phyloP scores from a whole-genome alignment of 768 basidiomycete species.

The Psilocybe tampanensis region DNA sequence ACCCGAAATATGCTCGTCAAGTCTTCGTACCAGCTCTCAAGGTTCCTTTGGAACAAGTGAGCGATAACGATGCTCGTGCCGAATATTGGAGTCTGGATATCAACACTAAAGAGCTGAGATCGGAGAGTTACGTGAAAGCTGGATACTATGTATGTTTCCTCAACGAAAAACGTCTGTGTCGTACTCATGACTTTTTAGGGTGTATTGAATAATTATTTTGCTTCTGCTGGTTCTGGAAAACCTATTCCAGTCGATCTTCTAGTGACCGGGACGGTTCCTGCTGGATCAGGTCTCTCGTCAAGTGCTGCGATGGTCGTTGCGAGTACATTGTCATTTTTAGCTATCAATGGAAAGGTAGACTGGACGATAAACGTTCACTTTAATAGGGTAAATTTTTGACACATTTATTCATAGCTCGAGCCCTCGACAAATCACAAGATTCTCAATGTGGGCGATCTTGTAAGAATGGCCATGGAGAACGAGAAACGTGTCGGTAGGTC shows the following conservation, averaged over 20 bases:
- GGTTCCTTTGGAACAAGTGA: constrained; percentile 25
- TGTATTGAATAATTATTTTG: constrained; percentile 65
- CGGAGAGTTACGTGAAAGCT: constrained; percentile 90
- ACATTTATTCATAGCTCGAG: constrained; percentile 21
- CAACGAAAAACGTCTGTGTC: not conserved
- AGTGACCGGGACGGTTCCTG: constrained; percentile 81
- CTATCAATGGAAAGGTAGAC: constrained; percentile 67
- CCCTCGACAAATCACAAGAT: constrained; percentile 9
- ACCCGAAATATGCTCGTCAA: constrained; percentile 59
- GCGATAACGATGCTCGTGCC: constrained; percentile 42
- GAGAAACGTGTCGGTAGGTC: constrained; percentile 76
- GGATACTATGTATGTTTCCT: constrained; percentile 68
- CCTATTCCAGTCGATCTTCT: constrained; percentile 74
- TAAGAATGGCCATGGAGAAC: constrained; percentile 80
- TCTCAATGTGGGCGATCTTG: constrained; percentile 70
- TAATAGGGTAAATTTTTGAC: not conserved
- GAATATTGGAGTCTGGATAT: constrained; percentile 78
- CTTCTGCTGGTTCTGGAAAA: constrained; percentile 18
- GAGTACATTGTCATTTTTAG: constrained; percentile 79
- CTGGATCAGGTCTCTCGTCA: constrained; percentile 85
- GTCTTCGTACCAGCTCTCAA: constrained; percentile 56
- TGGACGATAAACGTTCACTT: not conserved
- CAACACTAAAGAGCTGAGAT: constrained; percentile 65
- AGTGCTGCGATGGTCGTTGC: constrained; percentile 92
- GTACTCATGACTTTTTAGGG: constrained; percentile 39